Evolutionary conservation across 2,329 filamentous ascomycete genomes (phyloP).

Genomic region (Calonectria pauciramosa): DNA sequence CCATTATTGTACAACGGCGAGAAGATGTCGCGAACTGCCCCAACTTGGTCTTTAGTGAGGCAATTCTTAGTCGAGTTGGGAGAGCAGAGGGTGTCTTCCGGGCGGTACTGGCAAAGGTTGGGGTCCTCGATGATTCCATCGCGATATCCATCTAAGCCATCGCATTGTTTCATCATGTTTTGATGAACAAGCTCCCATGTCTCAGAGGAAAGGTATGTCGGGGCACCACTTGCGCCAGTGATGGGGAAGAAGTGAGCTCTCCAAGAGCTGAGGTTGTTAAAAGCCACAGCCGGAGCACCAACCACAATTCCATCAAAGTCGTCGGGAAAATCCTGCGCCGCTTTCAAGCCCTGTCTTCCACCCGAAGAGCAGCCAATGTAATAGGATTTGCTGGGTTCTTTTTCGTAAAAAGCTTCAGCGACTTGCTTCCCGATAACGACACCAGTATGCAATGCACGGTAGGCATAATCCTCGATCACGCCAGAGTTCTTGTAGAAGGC

Average conservation of each 20-base stretch:
- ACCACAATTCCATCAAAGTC: conserved; percentile 67
- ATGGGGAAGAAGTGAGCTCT: conserved; percentile 7
- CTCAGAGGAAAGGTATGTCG: conserved; percentile 38
- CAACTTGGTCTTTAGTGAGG: conserved; percentile 11
- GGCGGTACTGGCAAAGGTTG: conserved; percentile 58
- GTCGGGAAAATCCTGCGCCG: conserved; percentile 65
- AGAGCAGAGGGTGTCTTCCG: conserved; percentile 54
- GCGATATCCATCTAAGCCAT: conserved; percentile 60
- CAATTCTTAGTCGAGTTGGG: conserved; percentile 55
- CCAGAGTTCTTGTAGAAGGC: conserved; percentile 54
- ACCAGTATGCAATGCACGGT: conserved; percentile 59
- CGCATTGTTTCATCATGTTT: conserved; percentile 63
- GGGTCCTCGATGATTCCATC: conserved; percentile 65
- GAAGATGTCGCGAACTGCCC: conserved; percentile 10
- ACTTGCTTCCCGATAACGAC: conserved; percentile 64
- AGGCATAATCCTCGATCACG: conserved; percentile 53
- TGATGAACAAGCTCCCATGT: conserved; percentile 57
- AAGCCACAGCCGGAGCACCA: conserved; percentile 62
- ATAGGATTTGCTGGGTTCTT: conserved; percentile 60
- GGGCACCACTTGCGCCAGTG: not conserved
- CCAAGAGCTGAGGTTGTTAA: conserved; percentile 59
- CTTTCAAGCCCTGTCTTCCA: conserved; percentile 69
- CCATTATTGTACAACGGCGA: conserved; percentile 43
- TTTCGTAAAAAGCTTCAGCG: conserved; percentile 61
- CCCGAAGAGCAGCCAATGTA: conserved; percentile 72